Conservation (phyloP, 2,329 filamentous ascomycete genomes). For the Talaromyces marneffei region DNA sequence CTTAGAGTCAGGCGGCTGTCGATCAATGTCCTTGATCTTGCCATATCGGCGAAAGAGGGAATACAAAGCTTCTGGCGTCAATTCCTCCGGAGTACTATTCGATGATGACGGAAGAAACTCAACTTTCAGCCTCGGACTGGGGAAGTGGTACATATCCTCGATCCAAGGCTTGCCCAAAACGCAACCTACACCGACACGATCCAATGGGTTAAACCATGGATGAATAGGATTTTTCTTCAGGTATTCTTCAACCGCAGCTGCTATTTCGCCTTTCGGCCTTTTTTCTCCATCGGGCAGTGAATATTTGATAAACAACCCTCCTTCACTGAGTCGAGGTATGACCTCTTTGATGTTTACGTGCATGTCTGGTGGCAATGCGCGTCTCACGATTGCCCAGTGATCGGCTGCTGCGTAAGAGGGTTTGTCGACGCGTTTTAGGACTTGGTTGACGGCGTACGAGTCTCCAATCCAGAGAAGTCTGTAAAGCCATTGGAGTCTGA, state of each 20-base stretch:
- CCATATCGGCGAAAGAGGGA: constrained; percentile 84
- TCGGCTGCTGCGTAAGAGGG: constrained; percentile 51
- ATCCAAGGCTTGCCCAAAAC: constrained; percentile 88
- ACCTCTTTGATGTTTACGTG: constrained; percentile 72
- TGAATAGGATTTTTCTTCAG: constrained; percentile 66
- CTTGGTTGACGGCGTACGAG: constrained; percentile 42
- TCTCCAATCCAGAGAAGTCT: constrained; percentile 46
- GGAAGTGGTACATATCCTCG: constrained; percentile 81
- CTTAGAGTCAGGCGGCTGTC: constrained; percentile 82
- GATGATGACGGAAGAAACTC: constrained; percentile 69
- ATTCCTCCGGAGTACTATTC: constrained; percentile 58
- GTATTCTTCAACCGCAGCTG: constrained; percentile 56
- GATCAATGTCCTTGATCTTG: constrained; percentile 77
- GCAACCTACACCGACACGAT: constrained; percentile 61
- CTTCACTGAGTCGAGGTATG: constrained; percentile 79
- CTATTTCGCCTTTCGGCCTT: constrained; percentile 46
- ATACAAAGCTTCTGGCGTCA: constrained; percentile 83
- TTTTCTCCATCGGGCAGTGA: constrained; percentile 46
- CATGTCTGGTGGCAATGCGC: constrained; percentile 57
- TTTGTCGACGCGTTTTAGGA: constrained; percentile 49
- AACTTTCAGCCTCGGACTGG: constrained; percentile 67
- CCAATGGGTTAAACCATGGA: constrained; percentile 86
- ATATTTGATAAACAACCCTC: constrained; percentile 89
- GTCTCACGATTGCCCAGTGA: constrained; percentile 50
- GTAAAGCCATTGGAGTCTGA: constrained; percentile 62